Conservation (phyloP, 2,329 filamentous ascomycete genomes). For the Botryosphaeria agaves region DNA sequence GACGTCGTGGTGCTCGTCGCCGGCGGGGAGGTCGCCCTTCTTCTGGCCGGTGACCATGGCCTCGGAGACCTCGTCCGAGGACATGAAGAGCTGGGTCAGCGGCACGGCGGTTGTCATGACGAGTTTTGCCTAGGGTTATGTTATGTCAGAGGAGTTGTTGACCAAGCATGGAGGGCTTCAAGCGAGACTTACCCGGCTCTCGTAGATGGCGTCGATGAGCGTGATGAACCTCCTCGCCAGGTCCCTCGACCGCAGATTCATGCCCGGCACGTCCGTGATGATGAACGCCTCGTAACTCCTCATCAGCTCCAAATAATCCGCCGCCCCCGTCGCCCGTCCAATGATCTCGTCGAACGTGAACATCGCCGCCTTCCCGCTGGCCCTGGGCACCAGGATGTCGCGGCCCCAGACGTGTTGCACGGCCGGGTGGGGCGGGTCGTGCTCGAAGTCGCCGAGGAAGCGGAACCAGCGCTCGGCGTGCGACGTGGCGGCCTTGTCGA, state of each 20-base stretch:
- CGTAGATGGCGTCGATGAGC: slow-evolving; percentile 93
- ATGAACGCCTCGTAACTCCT: slow-evolving; percentile 84
- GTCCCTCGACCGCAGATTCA: slow-evolving; percentile 76
- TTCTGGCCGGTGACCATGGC: slow-evolving; percentile 24
- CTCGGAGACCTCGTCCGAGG: slow-evolving; percentile 22
- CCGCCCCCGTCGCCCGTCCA: slow-evolving; percentile 71
- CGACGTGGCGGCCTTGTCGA: slow-evolving; percentile 56
- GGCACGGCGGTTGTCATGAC: slow-evolving; percentile 83
- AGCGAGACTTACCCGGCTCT: slow-evolving; percentile 34
- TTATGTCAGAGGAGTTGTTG: neutral
- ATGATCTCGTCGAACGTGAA: slow-evolving; percentile 92
- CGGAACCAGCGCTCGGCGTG: slow-evolving; percentile 93
- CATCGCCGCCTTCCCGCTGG: slow-evolving; percentile 73
- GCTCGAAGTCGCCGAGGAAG: slow-evolving; percentile 71
- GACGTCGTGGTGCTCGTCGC: slow-evolving; percentile 32
- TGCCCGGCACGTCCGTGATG: slow-evolving; percentile 77
- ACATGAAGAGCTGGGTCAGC: slow-evolving; percentile 59
- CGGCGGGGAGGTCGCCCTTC: slow-evolving; percentile 18
- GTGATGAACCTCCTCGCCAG: slow-evolving; percentile 89
- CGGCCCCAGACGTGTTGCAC: slow-evolving; percentile 83
- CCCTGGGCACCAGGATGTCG: slow-evolving; percentile 70
- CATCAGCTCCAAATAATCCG: slow-evolving; percentile 87
- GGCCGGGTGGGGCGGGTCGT: slow-evolving; percentile 58
- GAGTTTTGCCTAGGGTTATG: slow-evolving; percentile 71
- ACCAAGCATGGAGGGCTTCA: neutral